Evolutionary conservation across 2,329 filamentous ascomycete genomes (phyloP), one percentile per base, ranked within the genome.

Genomic region (Colletotrichum gloeosporioides): DNA sequence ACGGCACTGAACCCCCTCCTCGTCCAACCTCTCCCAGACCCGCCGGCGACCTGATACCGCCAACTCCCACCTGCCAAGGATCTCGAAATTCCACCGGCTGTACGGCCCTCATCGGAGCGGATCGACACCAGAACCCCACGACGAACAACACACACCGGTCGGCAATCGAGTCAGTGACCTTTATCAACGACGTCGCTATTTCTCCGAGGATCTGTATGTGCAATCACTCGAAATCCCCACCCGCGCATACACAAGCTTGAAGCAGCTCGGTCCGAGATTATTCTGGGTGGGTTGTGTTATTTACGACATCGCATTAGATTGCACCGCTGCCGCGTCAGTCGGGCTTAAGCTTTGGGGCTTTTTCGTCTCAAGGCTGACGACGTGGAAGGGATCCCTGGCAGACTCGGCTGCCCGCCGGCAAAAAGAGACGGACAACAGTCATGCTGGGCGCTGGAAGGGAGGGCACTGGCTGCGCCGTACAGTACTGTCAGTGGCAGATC

Each of bases 291-390:
- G 29, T 62, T 31, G 49, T 31, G 49, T 16, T 32, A 39, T 16
- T 31, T 31, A 34, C 36, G 16, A 13, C n/a, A 44, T 73, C 29
- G 7, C 55, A 59, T 59, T 13, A 53, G 29, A 57, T 64, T 36
- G 49, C 49, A 49, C 44, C 44, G 44, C n/a, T 34, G 67, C 62
- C 53, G 39, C 69, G 69, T 39, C 68, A 75, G 55, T 67, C 36
- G 6, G 9, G 15, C 4, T 55, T 29, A 75, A 67, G 62, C 68
- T 75, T 72, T 66, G 36, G 31, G 29, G n/a, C 61, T 44, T 32
- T 5, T 16, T 22, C 25, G 34, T 53, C 13, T 31, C 44, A 34
- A 27, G 16, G 55, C 32, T 61, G 27, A n/a, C 12, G 12, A 32
- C 5, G 55, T n/a, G 12, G 49, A 53, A 13, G 59, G 59, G 44